phyloP scores from a whole-genome alignment of 2,329 filamentous ascomycete genomes.

The Lachnellula suecica region DNA sequence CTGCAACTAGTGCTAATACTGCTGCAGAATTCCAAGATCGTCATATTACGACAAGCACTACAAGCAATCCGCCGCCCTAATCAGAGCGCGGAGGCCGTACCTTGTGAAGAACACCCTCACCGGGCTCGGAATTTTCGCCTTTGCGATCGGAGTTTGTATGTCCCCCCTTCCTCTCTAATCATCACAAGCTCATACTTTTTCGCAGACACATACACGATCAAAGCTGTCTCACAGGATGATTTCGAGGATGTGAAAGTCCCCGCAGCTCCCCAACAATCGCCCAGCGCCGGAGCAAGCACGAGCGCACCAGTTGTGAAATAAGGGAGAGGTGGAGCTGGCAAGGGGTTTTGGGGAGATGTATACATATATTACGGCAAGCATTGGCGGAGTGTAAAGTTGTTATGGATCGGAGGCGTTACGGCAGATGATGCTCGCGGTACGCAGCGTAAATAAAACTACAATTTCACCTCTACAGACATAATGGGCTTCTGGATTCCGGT shows the following conservation, averaged over 20 bases:
- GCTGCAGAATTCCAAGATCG: conserved; percentile 58
- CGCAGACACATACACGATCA: conserved; percentile 71
- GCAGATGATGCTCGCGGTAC: not conserved
- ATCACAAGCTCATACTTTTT: not conserved
- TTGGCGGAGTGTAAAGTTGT: conserved; percentile 1
- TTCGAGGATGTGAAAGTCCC: conserved; percentile 95
- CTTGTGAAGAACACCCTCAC: conserved; percentile 85
- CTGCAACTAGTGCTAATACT: conserved; percentile 1
- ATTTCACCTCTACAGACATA: too few relatives aligned
- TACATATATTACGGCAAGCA: conserved; percentile 1
- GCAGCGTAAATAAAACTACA: not conserved
- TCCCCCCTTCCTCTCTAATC: not conserved
- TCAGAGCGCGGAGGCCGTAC: conserved; percentile 89
- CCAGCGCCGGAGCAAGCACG: conserved; percentile 23
- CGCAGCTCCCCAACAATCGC: conserved; percentile 41
- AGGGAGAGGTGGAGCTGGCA: not conserved
- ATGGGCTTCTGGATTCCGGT: too few relatives aligned
- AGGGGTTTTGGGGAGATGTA: not conserved
- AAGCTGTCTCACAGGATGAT: conserved; percentile 89
- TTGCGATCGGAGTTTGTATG: conserved; percentile 84
- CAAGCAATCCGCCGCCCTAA: conserved; percentile 82
- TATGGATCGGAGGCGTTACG: not conserved
- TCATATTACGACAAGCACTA: conserved; percentile 92
- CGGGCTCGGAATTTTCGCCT: conserved; percentile 69
- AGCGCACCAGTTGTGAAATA: conserved; percentile 14